A percentile compares a stretch with the other conserved stretches of the same genome.
phyloP scores from a whole-genome alignment of 2,329 filamentous ascomycete genomes.

The Kalmusia sp. region DNA sequence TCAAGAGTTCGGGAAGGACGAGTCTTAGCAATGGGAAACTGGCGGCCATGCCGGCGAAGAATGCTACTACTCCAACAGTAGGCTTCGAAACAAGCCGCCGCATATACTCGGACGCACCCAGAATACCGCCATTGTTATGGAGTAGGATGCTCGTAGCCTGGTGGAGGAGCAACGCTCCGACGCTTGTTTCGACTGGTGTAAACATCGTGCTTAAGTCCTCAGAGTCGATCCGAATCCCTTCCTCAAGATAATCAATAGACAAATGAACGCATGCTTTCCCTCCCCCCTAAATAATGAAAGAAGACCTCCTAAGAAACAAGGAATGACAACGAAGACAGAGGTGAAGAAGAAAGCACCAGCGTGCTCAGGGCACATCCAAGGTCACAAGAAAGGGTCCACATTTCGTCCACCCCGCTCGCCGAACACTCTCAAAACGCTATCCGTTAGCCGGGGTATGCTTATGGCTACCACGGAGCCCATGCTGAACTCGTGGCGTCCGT shows the following conservation, averaged over 20 bases:
- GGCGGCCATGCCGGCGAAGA: constrained; percentile 55
- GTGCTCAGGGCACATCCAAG: not conserved
- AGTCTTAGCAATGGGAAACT: constrained; percentile 53
- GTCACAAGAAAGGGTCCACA: not conserved
- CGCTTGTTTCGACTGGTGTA: constrained; percentile 58
- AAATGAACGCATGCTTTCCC: not conserved
- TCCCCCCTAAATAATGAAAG: not conserved
- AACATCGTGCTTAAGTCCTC: constrained; percentile 51
- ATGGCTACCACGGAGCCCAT: not conserved
- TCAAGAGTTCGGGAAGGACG: constrained; percentile 52
- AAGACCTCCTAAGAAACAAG: not conserved
- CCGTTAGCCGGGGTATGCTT: not conserved
- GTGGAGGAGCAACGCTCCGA: constrained; percentile 59
- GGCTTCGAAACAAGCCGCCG: constrained; percentile 51
- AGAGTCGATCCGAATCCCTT: not conserved
- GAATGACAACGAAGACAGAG: not conserved
- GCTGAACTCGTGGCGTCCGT: constrained; percentile 1
- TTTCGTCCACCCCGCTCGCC: not conserved
- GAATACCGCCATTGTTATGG: constrained; percentile 58
- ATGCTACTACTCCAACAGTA: constrained; percentile 50
- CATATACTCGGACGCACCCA: constrained; percentile 59
- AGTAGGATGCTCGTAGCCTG: constrained; percentile 59
- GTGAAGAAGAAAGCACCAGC: not conserved
- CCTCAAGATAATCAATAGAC: not conserved
- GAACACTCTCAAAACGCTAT: not conserved